These are phyloP conservation scores for Dacryopinax spathularia DNA, from an alignment of 768 basidiomycete species.

Conservation along the genomic window DNA sequence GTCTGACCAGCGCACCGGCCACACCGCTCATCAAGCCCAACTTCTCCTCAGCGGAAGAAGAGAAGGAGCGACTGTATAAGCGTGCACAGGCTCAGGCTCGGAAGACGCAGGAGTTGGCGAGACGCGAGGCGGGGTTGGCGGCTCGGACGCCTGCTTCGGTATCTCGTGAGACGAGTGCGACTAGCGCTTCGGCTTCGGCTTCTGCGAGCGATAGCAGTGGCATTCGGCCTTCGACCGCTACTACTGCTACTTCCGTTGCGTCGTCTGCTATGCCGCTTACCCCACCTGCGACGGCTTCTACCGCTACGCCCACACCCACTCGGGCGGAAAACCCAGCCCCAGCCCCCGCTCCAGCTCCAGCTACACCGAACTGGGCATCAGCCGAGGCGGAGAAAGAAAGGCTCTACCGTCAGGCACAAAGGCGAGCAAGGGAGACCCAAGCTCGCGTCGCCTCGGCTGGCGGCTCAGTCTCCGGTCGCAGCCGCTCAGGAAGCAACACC, in stretches of 20 bases:
- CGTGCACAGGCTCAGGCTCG: conserved; percentile 4
- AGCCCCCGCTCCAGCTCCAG: conserved; percentile 28
- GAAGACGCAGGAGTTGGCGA: not conserved
- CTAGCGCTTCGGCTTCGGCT: conserved; percentile 3
- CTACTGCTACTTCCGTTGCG: not conserved
- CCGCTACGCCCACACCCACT: not conserved
- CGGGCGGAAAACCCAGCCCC: conserved; percentile 11
- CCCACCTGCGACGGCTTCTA: not conserved
- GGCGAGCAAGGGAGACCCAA: conserved; percentile 1
- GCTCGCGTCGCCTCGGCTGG: not conserved
- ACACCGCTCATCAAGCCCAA: not conserved
- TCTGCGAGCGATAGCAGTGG: not conserved
- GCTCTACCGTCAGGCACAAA: conserved; percentile 11
- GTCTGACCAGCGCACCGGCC: not conserved
- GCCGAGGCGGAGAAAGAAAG: conserved; percentile 14
- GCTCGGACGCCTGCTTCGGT: not conserved
- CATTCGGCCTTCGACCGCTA: not conserved
- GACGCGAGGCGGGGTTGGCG: not conserved
- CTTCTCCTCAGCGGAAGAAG: conserved; percentile 6
- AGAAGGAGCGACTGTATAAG: conserved; percentile 8
- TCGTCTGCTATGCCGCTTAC: not conserved
- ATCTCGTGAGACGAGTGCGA: not conserved
- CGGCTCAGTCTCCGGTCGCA: not conserved
- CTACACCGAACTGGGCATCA: conserved; percentile 6
- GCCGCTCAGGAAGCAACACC: not conserved